Evolutionary conservation across 2,329 filamentous ascomycete genomes (phyloP).

Genomic region (Paracoccidioides lutzii): DNA sequence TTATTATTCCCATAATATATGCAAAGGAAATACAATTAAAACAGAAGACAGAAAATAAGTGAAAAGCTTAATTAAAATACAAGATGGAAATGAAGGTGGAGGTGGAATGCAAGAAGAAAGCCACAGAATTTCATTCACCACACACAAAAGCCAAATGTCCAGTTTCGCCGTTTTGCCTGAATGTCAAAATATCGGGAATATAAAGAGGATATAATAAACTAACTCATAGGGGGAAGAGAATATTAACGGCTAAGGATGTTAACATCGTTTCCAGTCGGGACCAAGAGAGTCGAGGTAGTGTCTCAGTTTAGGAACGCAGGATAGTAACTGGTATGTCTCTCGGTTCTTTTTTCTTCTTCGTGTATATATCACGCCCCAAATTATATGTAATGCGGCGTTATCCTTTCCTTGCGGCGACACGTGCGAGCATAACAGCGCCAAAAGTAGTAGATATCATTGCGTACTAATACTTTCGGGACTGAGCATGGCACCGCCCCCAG

Average conservation of each 20-base stretch:
- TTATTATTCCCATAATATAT: not conserved
- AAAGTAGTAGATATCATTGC: constrained; percentile 14
- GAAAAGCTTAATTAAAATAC: not conserved
- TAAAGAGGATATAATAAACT: not conserved
- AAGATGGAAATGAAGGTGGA: not conserved
- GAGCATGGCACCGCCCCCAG: constrained; percentile 60
- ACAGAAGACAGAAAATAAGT: not conserved
- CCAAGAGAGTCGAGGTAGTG: not conserved
- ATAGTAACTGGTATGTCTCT: not conserved
- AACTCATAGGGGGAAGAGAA: not conserved
- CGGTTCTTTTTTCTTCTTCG: not conserved
- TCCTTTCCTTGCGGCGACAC: not conserved
- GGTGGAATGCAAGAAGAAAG: not conserved
- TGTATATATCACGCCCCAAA: not conserved
- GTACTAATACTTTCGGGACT: constrained; percentile 64
- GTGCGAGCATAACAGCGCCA: not conserved
- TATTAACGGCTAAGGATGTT: not conserved
- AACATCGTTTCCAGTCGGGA: not conserved
- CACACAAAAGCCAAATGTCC: not conserved
- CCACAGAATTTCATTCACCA: not conserved
- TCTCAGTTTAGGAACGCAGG: not conserved
- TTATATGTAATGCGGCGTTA: not conserved
- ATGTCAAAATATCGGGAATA: not conserved
- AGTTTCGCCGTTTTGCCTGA: not conserved
- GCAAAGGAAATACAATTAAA: not conserved